A percentile compares a stretch with the other conserved stretches of the same genome.
These are phyloP conservation scores for Ceratocystis cubensis DNA, from an alignment of 2,329 filamentous ascomycete genomes.

Conservation along the genomic window DNA sequence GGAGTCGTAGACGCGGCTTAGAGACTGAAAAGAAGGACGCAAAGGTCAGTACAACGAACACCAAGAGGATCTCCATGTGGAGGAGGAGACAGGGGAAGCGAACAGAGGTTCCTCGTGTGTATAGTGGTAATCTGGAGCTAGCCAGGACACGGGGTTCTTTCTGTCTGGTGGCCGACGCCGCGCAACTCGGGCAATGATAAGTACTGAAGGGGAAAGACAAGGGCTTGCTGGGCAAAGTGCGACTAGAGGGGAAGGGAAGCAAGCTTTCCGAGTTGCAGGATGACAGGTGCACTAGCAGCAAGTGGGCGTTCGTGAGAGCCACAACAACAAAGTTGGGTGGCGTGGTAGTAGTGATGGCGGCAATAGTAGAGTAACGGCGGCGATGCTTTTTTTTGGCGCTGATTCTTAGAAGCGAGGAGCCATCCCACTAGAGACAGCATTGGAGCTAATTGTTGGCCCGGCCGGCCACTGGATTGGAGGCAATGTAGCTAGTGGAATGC, in stretches of 20 bases:
- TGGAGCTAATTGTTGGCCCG: background rate
- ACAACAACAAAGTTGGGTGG: background rate
- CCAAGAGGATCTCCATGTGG: constrained; percentile 16
- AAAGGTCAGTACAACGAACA: constrained; percentile 19
- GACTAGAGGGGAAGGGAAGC: background rate
- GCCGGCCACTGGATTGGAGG: background rate
- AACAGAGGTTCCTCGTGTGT: background rate
- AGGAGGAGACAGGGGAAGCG: background rate
- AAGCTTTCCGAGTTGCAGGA: background rate
- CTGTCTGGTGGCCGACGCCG: too few relatives aligned
- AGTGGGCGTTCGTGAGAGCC: background rate
- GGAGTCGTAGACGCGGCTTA: constrained; percentile 18
- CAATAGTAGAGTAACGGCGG: background rate
- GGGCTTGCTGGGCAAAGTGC: too few relatives aligned
- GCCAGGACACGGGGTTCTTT: too few relatives aligned
- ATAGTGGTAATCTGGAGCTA: too few relatives aligned
- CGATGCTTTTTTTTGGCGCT: background rate
- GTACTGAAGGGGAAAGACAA: too few relatives aligned
- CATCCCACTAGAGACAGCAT: background rate
- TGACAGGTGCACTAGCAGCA: background rate
- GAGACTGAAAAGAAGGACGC: constrained; percentile 17
- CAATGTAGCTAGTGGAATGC: background rate
- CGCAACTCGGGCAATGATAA: too few relatives aligned
- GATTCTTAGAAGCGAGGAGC: background rate
- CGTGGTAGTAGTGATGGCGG: background rate